Evolutionary conservation across 2,329 filamentous ascomycete genomes (phyloP), one percentile per base, ranked within the genome.

Genomic region (Exophiala aquamarina): DNA sequence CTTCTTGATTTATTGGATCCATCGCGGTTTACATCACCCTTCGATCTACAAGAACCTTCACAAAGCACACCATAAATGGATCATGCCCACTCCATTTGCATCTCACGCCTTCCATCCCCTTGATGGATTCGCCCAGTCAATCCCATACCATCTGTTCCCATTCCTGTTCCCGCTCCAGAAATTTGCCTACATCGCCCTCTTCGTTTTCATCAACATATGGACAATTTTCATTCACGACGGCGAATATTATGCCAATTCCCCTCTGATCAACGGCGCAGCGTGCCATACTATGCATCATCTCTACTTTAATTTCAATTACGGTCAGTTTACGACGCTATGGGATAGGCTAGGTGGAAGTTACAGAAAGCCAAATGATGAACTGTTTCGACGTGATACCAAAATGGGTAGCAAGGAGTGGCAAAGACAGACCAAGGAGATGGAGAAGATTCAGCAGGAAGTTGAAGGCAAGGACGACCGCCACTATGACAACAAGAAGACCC

Each of bases 41-140:
- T 64, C 70, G 37, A 66, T 93, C 59, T 97, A 97, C 81, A 94
- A 91, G 75, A 76, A 76, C 58, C 78, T 96, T 40, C 92, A 97
- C 81, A 97, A 97, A 81, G 86, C 90, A 57, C 92, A 97, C 72
- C 92, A 97, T 83, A 96, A 95, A 76, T 97, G 92, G 92, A 96
- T 97, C 71, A 94, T 96, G 89, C 92, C 92, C 3, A 95, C 89
- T 3, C 92, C 92, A 1, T 96, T 82, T 67, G 91, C 92, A 33
- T 90, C 86, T 59, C 87, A 95, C 65, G 92, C 92, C 48, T 97
- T 97, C 79, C 90, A 97, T 74, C 91, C 92, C 1, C 67, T 96
- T 42, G 92, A 97, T 64, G 92, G 92, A 63, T 96, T 86, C 71
- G 79, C 83, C 9, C 92, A 97, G 74, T 87, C 86, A 51, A 66